These are phyloP conservation scores for Quercus lobata DNA, from an alignment of 331 rosid species.

Conservation along the genomic window DNA sequence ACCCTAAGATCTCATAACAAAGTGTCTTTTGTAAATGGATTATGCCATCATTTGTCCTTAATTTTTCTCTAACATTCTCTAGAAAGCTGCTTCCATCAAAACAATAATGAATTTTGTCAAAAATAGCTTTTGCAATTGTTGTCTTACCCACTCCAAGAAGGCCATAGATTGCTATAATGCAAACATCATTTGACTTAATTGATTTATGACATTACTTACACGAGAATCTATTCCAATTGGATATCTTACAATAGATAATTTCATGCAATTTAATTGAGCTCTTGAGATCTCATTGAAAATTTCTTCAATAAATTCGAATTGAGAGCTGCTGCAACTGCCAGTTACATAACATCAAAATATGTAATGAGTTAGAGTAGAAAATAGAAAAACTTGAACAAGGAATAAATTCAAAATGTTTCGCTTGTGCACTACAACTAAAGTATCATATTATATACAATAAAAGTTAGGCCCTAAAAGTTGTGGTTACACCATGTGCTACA, in stretches of 20 bases:
- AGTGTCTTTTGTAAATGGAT: constrained; percentile 18
- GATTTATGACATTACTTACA: not conserved
- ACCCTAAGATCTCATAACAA: not conserved
- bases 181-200: not conserved
- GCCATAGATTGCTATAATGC: constrained; percentile 21
- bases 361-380: too few relatives aligned
- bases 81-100: constrained; percentile 20
- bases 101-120: not conserved
- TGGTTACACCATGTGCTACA: too few relatives aligned
- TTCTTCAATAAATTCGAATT: not conserved
- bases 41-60: not conserved
- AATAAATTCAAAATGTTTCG: too few relatives aligned
- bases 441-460: too few relatives aligned
- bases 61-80: constrained; percentile 1
- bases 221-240: constrained; percentile 8
- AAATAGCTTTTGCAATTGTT: constrained; percentile 9
- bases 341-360: too few relatives aligned
- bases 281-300: not conserved
- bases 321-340: not conserved
- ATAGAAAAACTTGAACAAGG: too few relatives aligned
- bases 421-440: too few relatives aligned
- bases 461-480: too few relatives aligned
- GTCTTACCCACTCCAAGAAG: constrained; percentile 27
- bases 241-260: not conserved
- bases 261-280: not conserved